Evolutionary conservation across 371 early-diverging fungal species (phyloP).

Genomic region (Blakeslea trispora): DNA sequence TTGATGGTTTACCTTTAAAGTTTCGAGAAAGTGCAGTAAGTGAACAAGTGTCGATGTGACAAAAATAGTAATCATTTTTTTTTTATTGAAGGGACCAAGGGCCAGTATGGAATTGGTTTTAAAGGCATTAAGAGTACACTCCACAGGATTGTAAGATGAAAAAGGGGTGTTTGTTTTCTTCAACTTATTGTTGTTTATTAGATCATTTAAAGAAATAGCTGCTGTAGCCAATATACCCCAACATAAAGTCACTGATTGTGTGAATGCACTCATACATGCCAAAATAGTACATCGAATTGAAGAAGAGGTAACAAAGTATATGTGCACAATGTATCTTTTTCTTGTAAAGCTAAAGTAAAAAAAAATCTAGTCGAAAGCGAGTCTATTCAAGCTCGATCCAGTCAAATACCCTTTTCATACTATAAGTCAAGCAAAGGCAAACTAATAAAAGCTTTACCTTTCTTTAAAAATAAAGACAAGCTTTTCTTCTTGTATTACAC

Average conservation of each 20-base stretch:
- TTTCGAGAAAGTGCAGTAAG: slow-evolving; percentile 27
- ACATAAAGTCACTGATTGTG: slow-evolving; percentile 20
- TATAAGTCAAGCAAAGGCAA: no score
- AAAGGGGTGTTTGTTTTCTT: not conserved
- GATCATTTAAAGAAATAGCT: slow-evolving; percentile 20
- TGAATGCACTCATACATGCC: slow-evolving; percentile 22
- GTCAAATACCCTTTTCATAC: slow-evolving; percentile 12
- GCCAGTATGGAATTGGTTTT: slow-evolving; percentile 10
- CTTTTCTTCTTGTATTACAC: no score
- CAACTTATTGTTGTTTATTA: no score
- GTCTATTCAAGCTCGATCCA: slow-evolving; percentile 23
- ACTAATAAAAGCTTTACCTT: no score
- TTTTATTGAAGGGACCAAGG: slow-evolving; percentile 1
- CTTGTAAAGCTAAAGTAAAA: no score
- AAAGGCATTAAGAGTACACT: slow-evolving; percentile 1
- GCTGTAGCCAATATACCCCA: slow-evolving; percentile 13
- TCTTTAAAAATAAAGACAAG: no score
- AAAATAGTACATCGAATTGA: slow-evolving; percentile 22
- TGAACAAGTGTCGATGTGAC: slow-evolving; percentile 1
- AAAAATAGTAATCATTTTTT: no score
- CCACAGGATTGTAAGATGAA: slow-evolving; percentile 16
- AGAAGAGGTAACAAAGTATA: slow-evolving; percentile 11
- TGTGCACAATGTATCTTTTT: not conserved
- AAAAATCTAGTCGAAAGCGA: not conserved
- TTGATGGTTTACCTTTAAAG: slow-evolving; percentile 23